Evolutionary conservation across 345 rosid species (phyloP).

Genomic region (Brassica juncea): DNA sequence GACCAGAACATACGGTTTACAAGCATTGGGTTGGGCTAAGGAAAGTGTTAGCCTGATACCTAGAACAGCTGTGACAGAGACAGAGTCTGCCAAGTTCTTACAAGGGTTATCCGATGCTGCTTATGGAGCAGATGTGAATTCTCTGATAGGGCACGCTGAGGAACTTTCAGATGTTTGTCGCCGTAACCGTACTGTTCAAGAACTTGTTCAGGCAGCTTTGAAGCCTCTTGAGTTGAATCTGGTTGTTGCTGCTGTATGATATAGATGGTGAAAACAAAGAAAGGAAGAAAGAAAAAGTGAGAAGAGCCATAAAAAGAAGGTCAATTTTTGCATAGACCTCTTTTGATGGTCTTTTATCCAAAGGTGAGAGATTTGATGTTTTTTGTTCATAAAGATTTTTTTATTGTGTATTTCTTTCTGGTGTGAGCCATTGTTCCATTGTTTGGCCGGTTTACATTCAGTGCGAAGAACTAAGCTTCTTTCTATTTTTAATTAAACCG

Average conservation of each 20-base stretch:
- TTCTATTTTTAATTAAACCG: constrained; percentile 31
- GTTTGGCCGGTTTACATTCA: constrained; percentile 36
- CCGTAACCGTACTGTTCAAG: constrained; percentile 88
- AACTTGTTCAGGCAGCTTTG: constrained; percentile 87
- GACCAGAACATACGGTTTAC: constrained; percentile 62
- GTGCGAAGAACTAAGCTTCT: constrained; percentile 11
- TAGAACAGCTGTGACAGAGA: constrained; percentile 68
- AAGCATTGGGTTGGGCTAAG: constrained; percentile 80
- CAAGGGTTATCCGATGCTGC: constrained; percentile 76
- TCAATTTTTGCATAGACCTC: constrained; percentile 56
- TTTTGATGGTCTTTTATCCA: constrained; percentile 28
- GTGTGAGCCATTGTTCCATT: constrained; percentile 32
- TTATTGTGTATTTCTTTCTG: constrained; percentile 20
- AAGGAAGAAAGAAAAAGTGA: constrained; percentile 6
- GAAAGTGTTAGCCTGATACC: constrained; percentile 74
- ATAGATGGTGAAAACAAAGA: constrained; percentile 33
- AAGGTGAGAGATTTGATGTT: constrained; percentile 31
- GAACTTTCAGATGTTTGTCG: constrained; percentile 94
- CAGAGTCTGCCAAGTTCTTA: constrained; percentile 66
- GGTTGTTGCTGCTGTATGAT: constrained; percentile 53
- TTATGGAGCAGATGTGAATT: constrained; percentile 65
- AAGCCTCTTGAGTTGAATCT: constrained; percentile 77
- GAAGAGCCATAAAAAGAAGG: constrained; percentile 31
- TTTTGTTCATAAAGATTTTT: constrained; percentile 27
- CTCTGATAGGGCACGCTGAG: constrained; percentile 65